Base-by-base conservation (phyloP, 179 eudicot genomes). In the Silene coronaria region DNA sequence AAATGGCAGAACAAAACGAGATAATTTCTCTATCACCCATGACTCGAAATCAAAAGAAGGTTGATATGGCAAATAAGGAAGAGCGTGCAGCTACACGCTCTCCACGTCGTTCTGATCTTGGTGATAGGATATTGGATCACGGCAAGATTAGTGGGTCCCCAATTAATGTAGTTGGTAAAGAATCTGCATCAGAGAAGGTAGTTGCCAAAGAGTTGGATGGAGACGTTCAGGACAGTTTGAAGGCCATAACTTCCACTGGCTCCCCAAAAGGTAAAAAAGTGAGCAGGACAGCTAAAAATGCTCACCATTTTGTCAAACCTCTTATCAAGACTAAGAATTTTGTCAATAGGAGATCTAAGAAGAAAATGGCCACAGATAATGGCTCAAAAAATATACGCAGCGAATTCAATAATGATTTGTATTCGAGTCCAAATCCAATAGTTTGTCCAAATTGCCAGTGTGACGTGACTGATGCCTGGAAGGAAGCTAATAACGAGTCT, bases 371-470 rank as follows among this genome's bases (percentile, higher is more conserved):
- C 34, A 45, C 85, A 64, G 80, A 81, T 67, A 74, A 71, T 66
- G 80, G 63, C 84, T 71, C 73, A 67, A 75, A 81, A 59, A 78
- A 79, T 80, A 53, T 77, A 72, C 78, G 68, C 36, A 67, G 83
- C 57, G 89, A 84, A 57, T 84, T 82, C 45, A 76, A 76, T 61
- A 78, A 77, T 60, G 83, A 72, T 67, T 71, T 83, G 77, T 86
- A 80, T 80, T 76, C 84, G 6, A 80, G 78, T 75, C 77, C 85
- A 19, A 84, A 80, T 70, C 84, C 87, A 26, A 71, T 88, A 28
- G 89, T 95, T 46, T 95, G 99, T 80, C 93, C 96, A 53, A 89
- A 77, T 75, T 95, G 99, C 83, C 96, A 79, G 73, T 92, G 97
- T 80, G 77, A 86, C 62, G 68, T 95, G 77, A 86, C 84, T 19